phyloP scores from a whole-genome alignment of 768 basidiomycete species.

The Lactifluus piperatus region DNA sequence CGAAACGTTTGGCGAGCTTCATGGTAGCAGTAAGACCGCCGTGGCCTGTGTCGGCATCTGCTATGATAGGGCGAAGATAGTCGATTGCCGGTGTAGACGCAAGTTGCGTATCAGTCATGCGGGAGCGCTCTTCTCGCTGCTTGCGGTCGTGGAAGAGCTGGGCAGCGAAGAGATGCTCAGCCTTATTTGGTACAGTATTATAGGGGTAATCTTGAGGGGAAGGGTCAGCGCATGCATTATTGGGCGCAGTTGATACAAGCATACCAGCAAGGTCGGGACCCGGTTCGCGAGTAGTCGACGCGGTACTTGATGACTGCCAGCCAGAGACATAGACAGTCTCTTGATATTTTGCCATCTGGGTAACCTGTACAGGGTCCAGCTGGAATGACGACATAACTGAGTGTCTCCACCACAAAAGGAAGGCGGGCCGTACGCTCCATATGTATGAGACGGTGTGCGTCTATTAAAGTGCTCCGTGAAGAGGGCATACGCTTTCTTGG shows the following conservation, averaged over 20 bases:
- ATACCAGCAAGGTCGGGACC: constrained; percentile 95
- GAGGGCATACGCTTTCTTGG: constrained; percentile 76
- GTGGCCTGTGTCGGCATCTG: constrained; percentile 97
- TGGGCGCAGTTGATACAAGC: constrained; percentile 16
- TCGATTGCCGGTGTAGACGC: constrained; percentile 65
- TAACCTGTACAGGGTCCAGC: constrained; percentile 94
- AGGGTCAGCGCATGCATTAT: neutral
- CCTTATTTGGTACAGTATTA: constrained; percentile 98
- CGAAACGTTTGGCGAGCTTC: constrained; percentile 98
- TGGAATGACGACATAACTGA: constrained; percentile 27
- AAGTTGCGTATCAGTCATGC: constrained; percentile 61
- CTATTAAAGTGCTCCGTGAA: constrained; percentile 69
- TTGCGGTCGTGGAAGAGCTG: constrained; percentile 99
- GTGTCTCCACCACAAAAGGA: neutral
- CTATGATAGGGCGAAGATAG: constrained; percentile 89
- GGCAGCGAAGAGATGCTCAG: constrained; percentile 95
- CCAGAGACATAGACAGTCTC: constrained; percentile 99
- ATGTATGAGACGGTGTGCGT: constrained; percentile 86
- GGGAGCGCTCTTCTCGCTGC: constrained; percentile 74
- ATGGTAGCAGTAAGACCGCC: constrained; percentile 97
- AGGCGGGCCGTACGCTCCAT: constrained; percentile 74
- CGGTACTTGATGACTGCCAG: constrained; percentile 91
- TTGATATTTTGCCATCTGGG: constrained; percentile 98
- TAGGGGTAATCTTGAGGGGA: constrained; percentile 79
- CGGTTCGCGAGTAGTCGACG: constrained; percentile 89